Evolutionary conservation across 148 eudicot species (phyloP), one percentile per base, ranked within the genome.

Genomic region (Mesembryanthemum crystallinum): DNA sequence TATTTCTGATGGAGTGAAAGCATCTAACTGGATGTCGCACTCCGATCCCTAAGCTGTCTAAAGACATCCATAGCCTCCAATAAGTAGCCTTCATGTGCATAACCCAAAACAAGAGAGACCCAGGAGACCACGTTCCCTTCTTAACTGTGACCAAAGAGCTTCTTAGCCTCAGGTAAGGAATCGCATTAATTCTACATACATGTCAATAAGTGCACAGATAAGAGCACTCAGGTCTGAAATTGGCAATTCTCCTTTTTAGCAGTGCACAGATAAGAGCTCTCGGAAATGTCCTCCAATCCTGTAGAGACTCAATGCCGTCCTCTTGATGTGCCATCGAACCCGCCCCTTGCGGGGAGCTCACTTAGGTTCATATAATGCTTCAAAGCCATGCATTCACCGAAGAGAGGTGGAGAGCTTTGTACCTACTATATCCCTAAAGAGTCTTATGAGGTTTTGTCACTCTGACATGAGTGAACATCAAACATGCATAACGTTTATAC

Each of bases 151-250:
- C 84, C 78, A 74, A 89, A 90, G 55, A 93, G 84, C 75, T 82
- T 83, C 27, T 71, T 80, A 0, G 93, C 91, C 78, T 84, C 84
- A 71, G 18, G 20, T 52, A 90, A 60, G 76, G 10, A 42, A 20
- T 93, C 92, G 30, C 91, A 85, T 78, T n/a, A n/a, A n/a, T n/a
- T 89, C 88, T n/a, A 87, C 93, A 81, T 93, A 93, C 81, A 93
- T 58, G 85, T 93, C 93, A 70, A 89, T 67, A 25, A 93, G 90
- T 8, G 98, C 90, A 79, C 96, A 93, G 0, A 93, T 66, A 75
- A 93, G 76, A 63, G 87, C 86, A 66, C 83, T 67, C 47, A 75
- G 80, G 18, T 20, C 58, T 32, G 75, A 76, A 58, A 89, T 61
- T 0, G 82, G 82, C 39, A 77, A 89, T 29, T 88, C 96, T 58